Conservation (phyloP, 164 flowering plant genomes). For the Cinnamomum micranthum region DNA sequence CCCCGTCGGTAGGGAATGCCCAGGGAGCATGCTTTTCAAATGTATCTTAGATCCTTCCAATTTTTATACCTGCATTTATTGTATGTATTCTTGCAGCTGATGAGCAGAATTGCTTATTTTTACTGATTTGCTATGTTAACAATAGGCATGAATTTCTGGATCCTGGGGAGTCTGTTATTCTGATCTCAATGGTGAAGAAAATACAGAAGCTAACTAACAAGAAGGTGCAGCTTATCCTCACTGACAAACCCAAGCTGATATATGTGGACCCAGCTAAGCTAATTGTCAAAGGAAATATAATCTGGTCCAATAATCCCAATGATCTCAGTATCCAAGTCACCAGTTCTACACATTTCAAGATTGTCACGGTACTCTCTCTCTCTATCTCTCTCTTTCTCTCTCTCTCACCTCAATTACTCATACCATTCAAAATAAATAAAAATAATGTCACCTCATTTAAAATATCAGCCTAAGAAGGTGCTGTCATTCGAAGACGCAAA, state of each 20-base stretch:
- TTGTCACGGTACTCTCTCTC: slow-evolving; percentile 58
- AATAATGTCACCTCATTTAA: background rate
- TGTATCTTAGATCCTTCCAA: background rate
- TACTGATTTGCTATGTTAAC: background rate
- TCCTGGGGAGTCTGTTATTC: slow-evolving; percentile 89
- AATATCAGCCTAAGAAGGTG: slow-evolving; percentile 88
- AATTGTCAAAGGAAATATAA: slow-evolving; percentile 67
- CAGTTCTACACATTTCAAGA: slow-evolving; percentile 78
- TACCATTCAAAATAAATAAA: too few relatives aligned
- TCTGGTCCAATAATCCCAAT: slow-evolving; percentile 84
- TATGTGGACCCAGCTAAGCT: slow-evolving; percentile 89
- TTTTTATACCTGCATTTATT: background rate
- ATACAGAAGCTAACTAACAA: slow-evolving; percentile 80
- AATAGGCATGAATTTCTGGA: slow-evolving; percentile 94
- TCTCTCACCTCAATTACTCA: too few relatives aligned
- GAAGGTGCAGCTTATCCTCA: slow-evolving; percentile 98
- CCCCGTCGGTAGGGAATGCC: background rate
- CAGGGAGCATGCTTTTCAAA: background rate
- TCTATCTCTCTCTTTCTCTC: background rate
- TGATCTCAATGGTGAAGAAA: slow-evolving; percentile 97
- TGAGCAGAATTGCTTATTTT: background rate
- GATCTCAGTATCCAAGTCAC: slow-evolving; percentile 80
- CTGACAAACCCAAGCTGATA: slow-evolving; percentile 89
- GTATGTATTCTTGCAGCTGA: background rate
- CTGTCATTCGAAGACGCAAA: slow-evolving; percentile 84